Base-by-base conservation (phyloP, 306 rosid species). In the Rubus idaeus region DNA sequence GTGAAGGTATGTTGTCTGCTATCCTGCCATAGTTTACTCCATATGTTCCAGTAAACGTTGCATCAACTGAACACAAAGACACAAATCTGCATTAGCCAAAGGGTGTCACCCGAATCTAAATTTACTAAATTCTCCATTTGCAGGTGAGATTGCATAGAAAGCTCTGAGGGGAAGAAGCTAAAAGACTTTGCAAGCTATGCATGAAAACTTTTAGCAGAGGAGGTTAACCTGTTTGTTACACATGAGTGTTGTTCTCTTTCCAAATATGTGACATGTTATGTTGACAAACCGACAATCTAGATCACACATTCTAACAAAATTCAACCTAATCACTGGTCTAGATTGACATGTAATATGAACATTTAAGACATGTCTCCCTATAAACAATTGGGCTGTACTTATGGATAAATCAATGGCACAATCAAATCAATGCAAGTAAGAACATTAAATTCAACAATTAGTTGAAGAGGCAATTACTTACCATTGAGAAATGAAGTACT, bases 21-120 rank as follows among this genome's bases (percentile, higher is more conserved):
- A 89, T 73, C 58, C 93, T 87, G 20, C 98, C 97, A 64, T 95
- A 92, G 89, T 95, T 89, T 26, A 92, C 87, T 79, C 98, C 98
- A 75, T 95, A 92, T 45, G 98, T 92, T 79, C 98, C 94, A 2
- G 75, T 81, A 76, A 90, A 85, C 67, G 84, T 78, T 6, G 58
- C 68, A 11, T 75, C 83, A 16, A 79, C 84, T 73, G 83, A 75
- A 16, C 49, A 71, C 75, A 85, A 80, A 79, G 79, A 82, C 69
- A 18, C 26, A 62, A 45, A 60, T 12, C 45, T 46, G 21, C 58
- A 60, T 74, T 11, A 74, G 70, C n/a, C 52, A 13, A 13, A 70
- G 14, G 40, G 21, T 10, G 16, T 17, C 26, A 65, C 45, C 47
- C 69, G 39, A 10, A 42, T 9, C 6, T 41, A 65, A 30, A 62